Conservation (phyloP, 2,329 filamentous ascomycete species). For the Tolypocladium paradoxum region DNA sequence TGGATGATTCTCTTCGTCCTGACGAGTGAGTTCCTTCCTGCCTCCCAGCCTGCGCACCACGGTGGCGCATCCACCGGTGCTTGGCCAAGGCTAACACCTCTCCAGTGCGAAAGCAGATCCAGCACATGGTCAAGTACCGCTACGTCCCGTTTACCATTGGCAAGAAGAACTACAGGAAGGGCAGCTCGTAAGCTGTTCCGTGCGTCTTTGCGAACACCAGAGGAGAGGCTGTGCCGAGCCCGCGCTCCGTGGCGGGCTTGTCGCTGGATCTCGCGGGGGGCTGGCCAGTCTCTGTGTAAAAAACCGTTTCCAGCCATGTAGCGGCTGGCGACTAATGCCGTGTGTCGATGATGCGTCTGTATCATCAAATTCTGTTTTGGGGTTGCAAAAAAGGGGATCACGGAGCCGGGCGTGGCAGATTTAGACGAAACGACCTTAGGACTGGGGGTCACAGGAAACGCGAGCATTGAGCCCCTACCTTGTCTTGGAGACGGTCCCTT, state of each 20-base stretch:
- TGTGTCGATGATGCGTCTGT: background rate
- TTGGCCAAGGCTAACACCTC: background rate
- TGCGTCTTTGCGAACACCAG: background rate
- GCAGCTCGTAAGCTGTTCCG: constrained; percentile 31
- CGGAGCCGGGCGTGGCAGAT: background rate
- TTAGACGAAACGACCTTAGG: background rate
- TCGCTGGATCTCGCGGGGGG: background rate
- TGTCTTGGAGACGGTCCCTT: constrained; percentile 3
- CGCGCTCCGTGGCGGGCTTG: background rate
- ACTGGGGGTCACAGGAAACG: background rate
- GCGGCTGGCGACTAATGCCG: background rate
- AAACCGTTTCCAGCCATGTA: background rate
- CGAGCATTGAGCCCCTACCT: background rate
- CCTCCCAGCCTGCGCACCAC: too few species aligned
- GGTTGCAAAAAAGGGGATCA: background rate
- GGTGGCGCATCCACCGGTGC: background rate
- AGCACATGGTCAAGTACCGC: constrained; percentile 99
- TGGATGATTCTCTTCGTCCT: constrained; percentile 95
- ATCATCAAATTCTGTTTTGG: background rate
- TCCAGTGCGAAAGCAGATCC: constrained; percentile 94
- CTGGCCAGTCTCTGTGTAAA: background rate
- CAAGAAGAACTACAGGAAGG: constrained; percentile 70
- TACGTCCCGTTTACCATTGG: constrained; percentile 91
- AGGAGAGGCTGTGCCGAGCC: background rate
- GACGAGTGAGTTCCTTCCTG: constrained; percentile 59